These are phyloP conservation scores for Pseudocercospora eumusae DNA, from an alignment of 2,329 filamentous ascomycete species.

Conservation along the genomic window DNA sequence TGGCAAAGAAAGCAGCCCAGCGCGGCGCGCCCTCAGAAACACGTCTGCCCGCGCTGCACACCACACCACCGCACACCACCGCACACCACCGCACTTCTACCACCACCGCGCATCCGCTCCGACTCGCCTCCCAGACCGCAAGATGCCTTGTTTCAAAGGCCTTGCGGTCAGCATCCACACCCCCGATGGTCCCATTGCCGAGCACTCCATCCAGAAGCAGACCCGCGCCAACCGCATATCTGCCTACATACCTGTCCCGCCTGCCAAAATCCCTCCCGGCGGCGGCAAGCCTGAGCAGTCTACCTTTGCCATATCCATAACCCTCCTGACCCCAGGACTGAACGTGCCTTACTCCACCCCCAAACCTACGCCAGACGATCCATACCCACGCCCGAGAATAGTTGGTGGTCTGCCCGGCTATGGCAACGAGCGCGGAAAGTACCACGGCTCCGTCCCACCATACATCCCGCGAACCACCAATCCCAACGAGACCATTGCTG, in stretches of 20 bases:
- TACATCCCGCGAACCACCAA: constrained; percentile 92
- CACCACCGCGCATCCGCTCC: constrained; percentile 7
- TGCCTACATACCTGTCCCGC: constrained; percentile 93
- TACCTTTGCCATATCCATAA: constrained; percentile 97
- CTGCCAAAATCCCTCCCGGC: constrained; percentile 70
- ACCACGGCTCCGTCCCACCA: constrained; percentile 65
- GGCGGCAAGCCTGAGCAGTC: constrained; percentile 83
- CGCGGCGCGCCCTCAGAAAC: not conserved
- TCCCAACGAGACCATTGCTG: constrained; percentile 94
- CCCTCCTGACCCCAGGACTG: constrained; percentile 82
- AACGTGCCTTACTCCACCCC: constrained; percentile 91
- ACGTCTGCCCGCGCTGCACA: not conserved
- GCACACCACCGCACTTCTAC: not conserved
- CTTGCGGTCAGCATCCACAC: constrained; percentile 96
- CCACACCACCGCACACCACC: not conserved
- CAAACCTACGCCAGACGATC: constrained; percentile 73
- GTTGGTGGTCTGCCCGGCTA: constrained; percentile 70
- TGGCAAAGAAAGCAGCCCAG: not conserved
- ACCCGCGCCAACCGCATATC: constrained; percentile 89
- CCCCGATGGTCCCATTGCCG: constrained; percentile 75
- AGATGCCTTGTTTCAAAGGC: constrained; percentile 97
- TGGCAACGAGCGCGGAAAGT: constrained; percentile 54
- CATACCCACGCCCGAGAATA: constrained; percentile 76
- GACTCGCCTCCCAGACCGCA: constrained; percentile 30
- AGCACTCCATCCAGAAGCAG: constrained; percentile 94